These are phyloP conservation scores for Ceratocystiopsis minuta DNA, from an alignment of 2,329 filamentous ascomycete genomes.

Conservation along the genomic window DNA sequence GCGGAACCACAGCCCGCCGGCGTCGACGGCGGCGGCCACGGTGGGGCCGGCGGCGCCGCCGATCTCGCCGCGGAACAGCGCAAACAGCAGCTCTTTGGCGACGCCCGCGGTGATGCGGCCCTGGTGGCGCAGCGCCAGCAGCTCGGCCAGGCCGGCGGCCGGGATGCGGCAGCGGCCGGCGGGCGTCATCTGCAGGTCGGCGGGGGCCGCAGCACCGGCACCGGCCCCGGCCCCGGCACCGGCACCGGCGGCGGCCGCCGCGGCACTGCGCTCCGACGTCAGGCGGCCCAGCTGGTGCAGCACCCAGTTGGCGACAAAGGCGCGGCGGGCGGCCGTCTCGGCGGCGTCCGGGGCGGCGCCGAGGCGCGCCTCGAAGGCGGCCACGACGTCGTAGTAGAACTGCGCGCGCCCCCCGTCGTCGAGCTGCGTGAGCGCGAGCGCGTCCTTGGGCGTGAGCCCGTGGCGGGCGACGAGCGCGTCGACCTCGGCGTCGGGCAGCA, in stretches of 20 bases:
- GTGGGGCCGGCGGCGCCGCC: conserved; percentile 3
- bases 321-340: conserved; percentile 15
- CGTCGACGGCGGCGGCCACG: conserved; percentile 27
- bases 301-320: conserved; percentile 45
- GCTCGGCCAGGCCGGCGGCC: conserved; percentile 27
- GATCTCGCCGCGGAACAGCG: conserved; percentile 30
- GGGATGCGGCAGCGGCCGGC: conserved; percentile 33
- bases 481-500: conserved; percentile 54
- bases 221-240: not conserved
- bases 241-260: conserved; percentile 2
- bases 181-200: conserved; percentile 17
- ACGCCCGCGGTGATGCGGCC: conserved; percentile 36
- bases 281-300: conserved; percentile 59
- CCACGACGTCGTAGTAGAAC: conserved; percentile 57
- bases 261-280: conserved; percentile 27
- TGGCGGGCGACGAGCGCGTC: conserved; percentile 43
- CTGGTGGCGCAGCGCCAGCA: conserved; percentile 29
- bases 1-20: conserved; percentile 34
- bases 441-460: conserved; percentile 62
- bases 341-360: not conserved
- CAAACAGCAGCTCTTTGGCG: conserved; percentile 39
- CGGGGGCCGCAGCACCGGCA: too few relatives aligned
- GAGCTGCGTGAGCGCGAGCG: conserved; percentile 56
- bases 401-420: conserved; percentile 66
- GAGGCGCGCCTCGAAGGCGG: conserved; percentile 20